These are phyloP conservation scores for Penicillium sclerotigenum DNA, from an alignment of 2,329 filamentous ascomycete species.

Conservation along the genomic window DNA sequence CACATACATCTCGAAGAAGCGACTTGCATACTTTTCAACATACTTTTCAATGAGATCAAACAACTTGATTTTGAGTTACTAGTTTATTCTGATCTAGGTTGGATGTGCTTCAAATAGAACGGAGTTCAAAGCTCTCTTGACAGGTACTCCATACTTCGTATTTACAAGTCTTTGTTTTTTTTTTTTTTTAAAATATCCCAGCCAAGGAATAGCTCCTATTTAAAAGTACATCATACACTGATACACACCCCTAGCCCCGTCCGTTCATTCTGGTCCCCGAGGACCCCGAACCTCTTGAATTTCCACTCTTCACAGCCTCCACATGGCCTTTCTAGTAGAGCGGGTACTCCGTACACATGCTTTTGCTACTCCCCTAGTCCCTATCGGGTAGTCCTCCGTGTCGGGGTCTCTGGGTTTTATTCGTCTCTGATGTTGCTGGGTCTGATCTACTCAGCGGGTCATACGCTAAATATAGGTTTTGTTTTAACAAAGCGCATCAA, in stretches of 20 bases:
- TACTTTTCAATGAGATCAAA: background rate
- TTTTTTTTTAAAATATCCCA: no score
- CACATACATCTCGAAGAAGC: background rate
- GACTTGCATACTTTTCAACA: background rate
- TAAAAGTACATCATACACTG: background rate
- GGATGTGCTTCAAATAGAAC: background rate
- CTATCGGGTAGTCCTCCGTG: background rate
- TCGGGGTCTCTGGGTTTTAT: background rate
- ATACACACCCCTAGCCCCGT: background rate
- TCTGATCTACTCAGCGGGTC: background rate
- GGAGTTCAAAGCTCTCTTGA: background rate
- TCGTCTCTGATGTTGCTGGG: background rate
- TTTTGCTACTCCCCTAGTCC: background rate
- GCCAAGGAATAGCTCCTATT: background rate
- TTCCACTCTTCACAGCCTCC: background rate
- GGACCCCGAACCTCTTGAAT: background rate
- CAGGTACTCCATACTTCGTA: background rate
- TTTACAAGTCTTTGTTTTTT: background rate
- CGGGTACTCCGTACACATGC: conserved; percentile 2
- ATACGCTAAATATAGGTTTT: background rate
- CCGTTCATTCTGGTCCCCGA: background rate
- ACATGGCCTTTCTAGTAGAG: background rate
- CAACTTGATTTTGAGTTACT: background rate
- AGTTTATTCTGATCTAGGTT: background rate
- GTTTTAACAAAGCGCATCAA: background rate